Evolutionary conservation across 768 basidiomycete species (phyloP), one percentile per base, ranked within the genome.

Genomic region (Lactarius tabidus): DNA sequence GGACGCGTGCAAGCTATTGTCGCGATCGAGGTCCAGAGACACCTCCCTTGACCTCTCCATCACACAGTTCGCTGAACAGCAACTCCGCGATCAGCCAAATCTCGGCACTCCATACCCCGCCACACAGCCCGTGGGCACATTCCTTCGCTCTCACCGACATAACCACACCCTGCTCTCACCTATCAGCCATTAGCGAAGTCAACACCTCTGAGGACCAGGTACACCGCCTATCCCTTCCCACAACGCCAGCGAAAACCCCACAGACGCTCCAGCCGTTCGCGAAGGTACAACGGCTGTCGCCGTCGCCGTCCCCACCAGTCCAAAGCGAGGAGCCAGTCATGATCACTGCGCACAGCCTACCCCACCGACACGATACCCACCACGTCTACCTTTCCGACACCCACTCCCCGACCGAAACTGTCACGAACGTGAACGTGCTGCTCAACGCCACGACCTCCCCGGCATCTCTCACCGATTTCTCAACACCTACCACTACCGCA

Each of bases 51-150:
- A 57, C 72, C 3, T 73, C 74, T n/a, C 64, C 72, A 18, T 75
- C 75, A 31, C 71, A 67, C 59, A 76, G 70, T 64, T 74, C 76
- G 9, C 39, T 73, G 41, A 69, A 65, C 8, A 65, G 69, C 61
- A 43, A 26, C 31, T 43, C 62, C 0, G 55, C 66, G 8, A 45
- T 55, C 33, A 66, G 64, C 23, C 60, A 39, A 8, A 51, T 17
- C 29, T 60, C 62, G n/a, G 33, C 14, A 5, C 60, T 69, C 17
- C 36, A 57, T 66, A 68, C 67, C 63, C 74, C 51, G 64, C 75
- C 43, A 60, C 70, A 65, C 66, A 70, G 63, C 12, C 67, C 69
- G 3, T 45, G 59, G 3, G 15, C 33, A 5, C 15, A 31, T 39
- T 39, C 66, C 1, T 57, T 57, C 18, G 31, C 60, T 35, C 52